phyloP scores from a whole-genome alignment of 2,329 filamentous ascomycete species.

The Tolypocladium amazonense region DNA sequence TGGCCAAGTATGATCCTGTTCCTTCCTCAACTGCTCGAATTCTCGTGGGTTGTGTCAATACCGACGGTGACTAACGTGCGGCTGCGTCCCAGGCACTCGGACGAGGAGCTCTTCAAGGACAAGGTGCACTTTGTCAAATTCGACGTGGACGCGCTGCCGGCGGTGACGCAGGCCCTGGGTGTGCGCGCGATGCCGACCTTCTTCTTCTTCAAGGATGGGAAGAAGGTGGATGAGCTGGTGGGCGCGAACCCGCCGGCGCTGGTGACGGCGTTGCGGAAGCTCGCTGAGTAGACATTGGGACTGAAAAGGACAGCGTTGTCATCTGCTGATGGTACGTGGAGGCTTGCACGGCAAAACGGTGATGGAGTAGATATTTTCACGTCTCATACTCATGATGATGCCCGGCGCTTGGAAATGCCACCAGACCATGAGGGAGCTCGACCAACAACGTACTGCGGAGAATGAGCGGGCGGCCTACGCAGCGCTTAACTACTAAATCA shows the following conservation, averaged over 20 bases:
- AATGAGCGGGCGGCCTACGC: neutral
- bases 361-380: neutral
- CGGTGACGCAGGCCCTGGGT: conserved; percentile 63
- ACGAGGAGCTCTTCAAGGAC: conserved; percentile 39
- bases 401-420: neutral
- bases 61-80: neutral
- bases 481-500: too few species aligned
- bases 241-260: conserved; percentile 71
- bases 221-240: conserved; percentile 61
- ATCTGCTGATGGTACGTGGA: neutral
- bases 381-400: neutral
- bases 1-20: conserved; percentile 25
- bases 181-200: conserved; percentile 92
- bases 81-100: conserved; percentile 10
- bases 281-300: neutral
- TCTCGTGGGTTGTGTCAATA: neutral
- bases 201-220: conserved; percentile 67
- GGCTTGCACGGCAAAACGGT: too few species aligned
- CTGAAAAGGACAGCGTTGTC: neutral
- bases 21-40: neutral
- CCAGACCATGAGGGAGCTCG: neutral
- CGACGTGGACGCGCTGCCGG: conserved; percentile 72
- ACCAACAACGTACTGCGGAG: neutral
- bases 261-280: conserved; percentile 7
- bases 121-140: conserved; percentile 72